Evolutionary conservation across 2,329 filamentous ascomycete genomes (phyloP), one percentile per base, ranked within the genome.

Genomic region (Onygena corvina): DNA sequence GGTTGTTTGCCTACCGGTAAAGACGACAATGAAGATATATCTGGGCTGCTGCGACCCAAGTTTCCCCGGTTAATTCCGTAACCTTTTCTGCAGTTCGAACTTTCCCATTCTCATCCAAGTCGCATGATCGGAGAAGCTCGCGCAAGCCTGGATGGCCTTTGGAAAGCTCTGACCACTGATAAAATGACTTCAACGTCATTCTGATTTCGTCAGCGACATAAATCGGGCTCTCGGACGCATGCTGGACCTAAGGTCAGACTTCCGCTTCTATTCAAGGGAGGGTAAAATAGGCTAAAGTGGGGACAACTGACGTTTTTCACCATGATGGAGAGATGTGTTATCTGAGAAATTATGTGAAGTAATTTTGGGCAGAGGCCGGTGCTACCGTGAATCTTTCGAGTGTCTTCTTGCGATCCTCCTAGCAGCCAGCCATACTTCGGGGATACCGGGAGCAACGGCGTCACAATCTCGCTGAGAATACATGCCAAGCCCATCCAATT

Each of bases 1-100:
- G 23, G 12, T 11, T 31, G 12, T n/a, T 8, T 23, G 5, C 50
- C 29, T 23, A 50, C 50, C 54, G 46, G 35, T 50, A 44, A 16
- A 54, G 40, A 16, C 52, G 40, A 34, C 54, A 56, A 8, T 54
- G 36, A 12, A 56, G 46, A 47, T 56, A 56, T 30, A 56, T 54
- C 35, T 54, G 47, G 8, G 50, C 52, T 2, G 54, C 50, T 2
- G 36, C 35, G 16, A 54, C 52, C 42, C 47, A 56, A 14, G 40
- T 49, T 36, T 56, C 34, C 12, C 50, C 48, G n/a, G 48, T 47
- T 3, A 56, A 46, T 14, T 54, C 50, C 2, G 50, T 53, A 23
- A 49, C 50, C 34, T 50, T 42, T n/a, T 44, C 36, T 6, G 46
- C 23, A 14, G 36, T 50, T 7, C 29, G 12, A 18, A 56, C 47